Percentiles rank a stretch among this genome's conserved stretches.
These are phyloP conservation scores for Neurospora sp. DNA, from an alignment of 2,329 filamentous ascomycete species.

Conservation along the genomic window DNA sequence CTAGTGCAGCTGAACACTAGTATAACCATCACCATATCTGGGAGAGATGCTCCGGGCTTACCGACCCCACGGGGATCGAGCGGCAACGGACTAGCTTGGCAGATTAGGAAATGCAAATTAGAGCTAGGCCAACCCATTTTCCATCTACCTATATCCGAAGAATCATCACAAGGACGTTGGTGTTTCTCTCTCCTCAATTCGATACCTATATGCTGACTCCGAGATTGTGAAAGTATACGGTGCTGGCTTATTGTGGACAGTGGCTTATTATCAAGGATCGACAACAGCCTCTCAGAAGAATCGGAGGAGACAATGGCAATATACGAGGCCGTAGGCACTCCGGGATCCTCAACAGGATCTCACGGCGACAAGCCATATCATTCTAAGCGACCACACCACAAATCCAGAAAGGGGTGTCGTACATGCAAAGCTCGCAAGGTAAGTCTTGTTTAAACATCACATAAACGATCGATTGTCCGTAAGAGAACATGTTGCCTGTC, in stretches of 20 bases:
- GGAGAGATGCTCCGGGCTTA: not conserved
- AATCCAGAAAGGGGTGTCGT: constrained; percentile 42
- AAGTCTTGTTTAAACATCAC: not conserved
- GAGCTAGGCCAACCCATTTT: not conserved
- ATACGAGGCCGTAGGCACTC: not conserved
- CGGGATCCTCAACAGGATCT: not conserved
- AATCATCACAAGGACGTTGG: not conserved
- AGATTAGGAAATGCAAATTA: not conserved
- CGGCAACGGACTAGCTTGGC: not conserved
- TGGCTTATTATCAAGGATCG: not conserved
- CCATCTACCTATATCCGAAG: not conserved
- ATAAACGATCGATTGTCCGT: not conserved
- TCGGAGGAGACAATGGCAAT: not conserved
- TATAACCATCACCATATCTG: not conserved
- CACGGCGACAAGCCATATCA: constrained; percentile 24
- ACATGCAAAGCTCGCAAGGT: constrained; percentile 47
- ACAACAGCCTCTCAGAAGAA: not conserved
- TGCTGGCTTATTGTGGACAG: not conserved
- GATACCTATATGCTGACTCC: not conserved
- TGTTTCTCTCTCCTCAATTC: not conserved
- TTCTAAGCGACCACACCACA: constrained; percentile 44
- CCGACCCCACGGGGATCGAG: not conserved
- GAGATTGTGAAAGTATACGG: not conserved
- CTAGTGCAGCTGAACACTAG: not conserved
- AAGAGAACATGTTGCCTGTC: not conserved